phyloP scores from a whole-genome alignment of 1,284 basidiomycete genomes.

The Sporisorium exsertum region DNA sequence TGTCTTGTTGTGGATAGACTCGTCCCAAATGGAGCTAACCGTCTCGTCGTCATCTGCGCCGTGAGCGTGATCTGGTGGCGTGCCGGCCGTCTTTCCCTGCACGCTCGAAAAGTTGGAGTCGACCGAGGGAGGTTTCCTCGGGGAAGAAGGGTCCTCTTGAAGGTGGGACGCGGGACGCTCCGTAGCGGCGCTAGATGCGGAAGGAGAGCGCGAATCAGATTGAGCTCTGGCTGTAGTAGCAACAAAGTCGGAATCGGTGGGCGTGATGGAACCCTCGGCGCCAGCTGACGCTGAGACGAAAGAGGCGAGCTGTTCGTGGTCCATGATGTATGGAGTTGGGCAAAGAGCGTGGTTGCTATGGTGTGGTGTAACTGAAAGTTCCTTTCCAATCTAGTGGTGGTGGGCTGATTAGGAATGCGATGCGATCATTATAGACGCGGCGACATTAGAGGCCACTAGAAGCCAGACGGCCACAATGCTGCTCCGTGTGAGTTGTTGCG shows the following conservation, averaged over 20 bases:
- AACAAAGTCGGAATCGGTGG: neutral
- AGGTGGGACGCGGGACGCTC: constrained; percentile 16
- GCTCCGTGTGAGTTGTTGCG: neutral
- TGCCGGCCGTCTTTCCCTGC: constrained; percentile 47
- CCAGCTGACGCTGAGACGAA: constrained; percentile 26
- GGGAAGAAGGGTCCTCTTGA: constrained; percentile 12
- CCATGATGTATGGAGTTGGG: constrained; percentile 7
- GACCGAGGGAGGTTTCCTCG: constrained; percentile 34
- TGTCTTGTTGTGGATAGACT: constrained; percentile 18
- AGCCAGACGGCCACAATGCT: neutral
- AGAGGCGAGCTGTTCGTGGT: constrained; percentile 21
- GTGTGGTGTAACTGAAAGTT: neutral
- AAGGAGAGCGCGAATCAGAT: constrained; percentile 20
- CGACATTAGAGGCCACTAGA: constrained; percentile 4
- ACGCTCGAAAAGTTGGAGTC: constrained; percentile 54
- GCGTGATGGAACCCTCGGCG: constrained; percentile 3
- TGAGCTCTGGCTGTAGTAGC: neutral
- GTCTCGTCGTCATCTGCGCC: constrained; percentile 13
- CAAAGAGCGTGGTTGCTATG: constrained; percentile 2
- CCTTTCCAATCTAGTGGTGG: neutral
- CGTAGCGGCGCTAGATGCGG: constrained; percentile 26
- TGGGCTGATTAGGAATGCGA: neutral
- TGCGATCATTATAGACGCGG: neutral
- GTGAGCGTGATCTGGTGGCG: constrained; percentile 23
- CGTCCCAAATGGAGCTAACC: constrained; percentile 44